phyloP scores from a whole-genome alignment of 805 yeast genomes.

The Hanseniaspora lachancei region DNA sequence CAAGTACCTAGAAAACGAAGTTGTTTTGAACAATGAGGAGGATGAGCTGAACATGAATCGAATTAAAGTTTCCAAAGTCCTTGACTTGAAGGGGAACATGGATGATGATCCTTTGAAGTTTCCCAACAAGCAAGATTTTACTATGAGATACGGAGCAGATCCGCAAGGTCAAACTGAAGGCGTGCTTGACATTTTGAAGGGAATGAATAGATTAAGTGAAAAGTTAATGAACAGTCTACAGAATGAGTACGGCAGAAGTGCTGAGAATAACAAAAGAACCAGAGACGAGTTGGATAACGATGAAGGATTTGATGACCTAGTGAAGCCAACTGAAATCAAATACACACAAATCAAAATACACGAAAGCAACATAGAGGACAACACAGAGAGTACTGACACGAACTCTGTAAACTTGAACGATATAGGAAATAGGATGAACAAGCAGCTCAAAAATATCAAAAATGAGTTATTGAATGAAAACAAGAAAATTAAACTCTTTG shows the following conservation, averaged over 20 bases:
- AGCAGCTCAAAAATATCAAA: neutral
- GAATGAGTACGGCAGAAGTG: conserved; percentile 30
- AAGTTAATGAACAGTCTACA: conserved; percentile 55
- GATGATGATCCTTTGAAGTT: conserved; percentile 62
- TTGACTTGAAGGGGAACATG: conserved; percentile 69
- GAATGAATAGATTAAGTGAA: conserved; percentile 79
- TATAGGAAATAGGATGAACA: conserved; percentile 2
- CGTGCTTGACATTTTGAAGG: conserved; percentile 60
- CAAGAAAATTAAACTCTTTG: conserved; percentile 14
- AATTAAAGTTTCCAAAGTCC: conserved; percentile 48
- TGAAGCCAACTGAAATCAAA: conserved; percentile 34
- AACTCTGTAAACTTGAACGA: neutral
- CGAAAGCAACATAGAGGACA: conserved; percentile 17
- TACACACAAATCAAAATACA: conserved; percentile 38
- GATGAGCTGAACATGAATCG: conserved; percentile 27
- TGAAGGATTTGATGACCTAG: conserved; percentile 42
- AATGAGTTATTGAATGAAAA: conserved; percentile 31
- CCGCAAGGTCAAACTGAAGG: conserved; percentile 45
- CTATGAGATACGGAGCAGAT: conserved; percentile 53
- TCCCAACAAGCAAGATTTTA: conserved; percentile 78
- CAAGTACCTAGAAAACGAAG: conserved; percentile 61
- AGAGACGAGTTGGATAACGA: conserved; percentile 26
- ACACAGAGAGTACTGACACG: conserved; percentile 1
- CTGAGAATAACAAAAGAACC: conserved; percentile 14
- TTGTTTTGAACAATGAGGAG: conserved; percentile 39